A percentile compares a stretch with the other conserved stretches of the same genome.
These are phyloP conservation scores for Penicillium psychrofluorescens DNA, from an alignment of 495 filamentous ascomycete species.

Conservation along the genomic window DNA sequence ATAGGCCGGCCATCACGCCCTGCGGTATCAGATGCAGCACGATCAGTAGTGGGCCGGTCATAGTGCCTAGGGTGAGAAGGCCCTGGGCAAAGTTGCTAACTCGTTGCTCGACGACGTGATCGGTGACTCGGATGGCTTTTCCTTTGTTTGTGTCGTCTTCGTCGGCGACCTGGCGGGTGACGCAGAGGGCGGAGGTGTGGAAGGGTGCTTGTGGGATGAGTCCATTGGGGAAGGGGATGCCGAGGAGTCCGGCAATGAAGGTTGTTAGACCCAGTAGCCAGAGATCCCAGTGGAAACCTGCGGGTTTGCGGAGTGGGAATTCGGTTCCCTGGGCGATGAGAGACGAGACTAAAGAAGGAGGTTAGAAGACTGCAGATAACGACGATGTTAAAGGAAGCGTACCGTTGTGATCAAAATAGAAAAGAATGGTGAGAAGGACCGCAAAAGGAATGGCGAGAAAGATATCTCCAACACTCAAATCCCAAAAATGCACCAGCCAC, in stretches of 20 bases:
- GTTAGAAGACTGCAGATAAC: neutral
- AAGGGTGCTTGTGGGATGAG: constrained; percentile 92
- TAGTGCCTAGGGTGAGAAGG: constrained; percentile 76
- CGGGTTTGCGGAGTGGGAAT: constrained; percentile 85
- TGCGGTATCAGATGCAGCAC: constrained; percentile 84
- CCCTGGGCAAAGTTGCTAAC: constrained; percentile 81
- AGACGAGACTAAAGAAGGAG: constrained; percentile 53
- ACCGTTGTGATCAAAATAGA: constrained; percentile 93
- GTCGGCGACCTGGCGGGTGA: constrained; percentile 56
- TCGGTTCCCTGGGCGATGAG: constrained; percentile 90
- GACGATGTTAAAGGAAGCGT: constrained; percentile 5
- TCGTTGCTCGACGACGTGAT: constrained; percentile 85
- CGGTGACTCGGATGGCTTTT: constrained; percentile 52
- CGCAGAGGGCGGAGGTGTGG: constrained; percentile 79
- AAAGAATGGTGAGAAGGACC: constrained; percentile 75
- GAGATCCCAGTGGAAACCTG: constrained; percentile 94
- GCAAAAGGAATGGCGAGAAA: constrained; percentile 89
- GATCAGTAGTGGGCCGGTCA: constrained; percentile 76
- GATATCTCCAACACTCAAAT: constrained; percentile 63
- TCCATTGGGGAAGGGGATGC: constrained; percentile 87
- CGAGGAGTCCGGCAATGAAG: constrained; percentile 72
- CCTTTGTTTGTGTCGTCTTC: constrained; percentile 52
- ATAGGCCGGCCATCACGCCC: constrained; percentile 79
- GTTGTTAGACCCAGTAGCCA: constrained; percentile 89
- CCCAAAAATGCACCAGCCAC: constrained; percentile 90